phyloP scores from a whole-genome alignment of 1,139 yeast species.

The Yamadazyma triangularis region DNA sequence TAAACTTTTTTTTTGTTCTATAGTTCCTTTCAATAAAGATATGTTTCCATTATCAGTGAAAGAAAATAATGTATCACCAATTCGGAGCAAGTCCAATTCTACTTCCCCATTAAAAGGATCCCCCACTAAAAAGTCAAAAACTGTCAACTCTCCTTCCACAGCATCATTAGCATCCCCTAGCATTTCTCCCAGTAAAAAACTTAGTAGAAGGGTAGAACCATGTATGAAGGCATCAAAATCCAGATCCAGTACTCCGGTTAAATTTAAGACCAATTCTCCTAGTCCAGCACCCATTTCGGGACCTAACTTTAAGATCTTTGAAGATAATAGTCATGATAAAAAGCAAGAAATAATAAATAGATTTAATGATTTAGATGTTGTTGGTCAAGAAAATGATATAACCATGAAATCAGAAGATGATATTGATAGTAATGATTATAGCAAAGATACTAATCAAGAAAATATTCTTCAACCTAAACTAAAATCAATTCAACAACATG shows the following conservation, averaged over 20 bases:
- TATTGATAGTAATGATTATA: background rate
- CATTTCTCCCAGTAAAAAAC: constrained; percentile 11
- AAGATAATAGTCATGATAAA: constrained; percentile 30
- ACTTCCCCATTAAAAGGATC: constrained; percentile 14
- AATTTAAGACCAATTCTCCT: too few relatives aligned
- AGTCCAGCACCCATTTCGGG: too few relatives aligned
- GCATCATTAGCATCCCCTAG: constrained; percentile 7
- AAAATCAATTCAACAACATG: constrained; percentile 11
- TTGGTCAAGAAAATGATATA: constrained; percentile 11
- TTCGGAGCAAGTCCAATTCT: constrained; percentile 9
- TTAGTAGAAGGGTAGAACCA: background rate
- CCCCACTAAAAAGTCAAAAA: constrained; percentile 26
- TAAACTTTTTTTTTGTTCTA: too few relatives aligned
- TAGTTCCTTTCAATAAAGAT: too few relatives aligned
- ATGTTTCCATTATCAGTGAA: background rate
- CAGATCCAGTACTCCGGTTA: background rate
- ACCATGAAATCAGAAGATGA: background rate
- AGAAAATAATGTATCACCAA: background rate
- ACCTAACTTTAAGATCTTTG: constrained; percentile 28
- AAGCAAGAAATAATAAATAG: constrained; percentile 4
- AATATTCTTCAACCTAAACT: constrained; percentile 41
- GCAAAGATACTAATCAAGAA: constrained; percentile 34
- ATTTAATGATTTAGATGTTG: constrained; percentile 11
- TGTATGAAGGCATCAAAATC: background rate
- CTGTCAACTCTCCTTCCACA: constrained; percentile 8